Percentiles rank a stretch among this genome's conserved stretches.
phyloP scores from a whole-genome alignment of 345 rosid species.

The Xanthoceras sorbifolium region DNA sequence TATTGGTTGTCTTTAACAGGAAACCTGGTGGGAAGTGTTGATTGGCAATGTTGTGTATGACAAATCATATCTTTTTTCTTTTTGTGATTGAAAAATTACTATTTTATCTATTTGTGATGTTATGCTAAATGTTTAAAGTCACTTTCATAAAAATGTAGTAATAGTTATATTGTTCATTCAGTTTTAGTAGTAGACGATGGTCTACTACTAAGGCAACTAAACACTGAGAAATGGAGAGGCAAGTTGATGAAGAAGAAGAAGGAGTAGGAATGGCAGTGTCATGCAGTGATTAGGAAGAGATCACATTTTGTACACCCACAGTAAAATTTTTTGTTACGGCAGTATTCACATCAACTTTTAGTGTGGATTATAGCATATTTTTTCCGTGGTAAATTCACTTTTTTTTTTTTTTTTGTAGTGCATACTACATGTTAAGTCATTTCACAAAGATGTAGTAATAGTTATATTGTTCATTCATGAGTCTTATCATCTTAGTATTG shows the following conservation, averaged over 20 bases:
- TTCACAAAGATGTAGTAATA: no score
- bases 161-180: no score
- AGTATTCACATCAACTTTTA: no score
- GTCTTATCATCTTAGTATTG: no score
- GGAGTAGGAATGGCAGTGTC: conserved; percentile 31
- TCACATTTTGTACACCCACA: no score
- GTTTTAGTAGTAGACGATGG: no score
- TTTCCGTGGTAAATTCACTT: no score
- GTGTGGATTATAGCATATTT: no score
- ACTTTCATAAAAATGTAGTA: background rate
- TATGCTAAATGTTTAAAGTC: background rate
- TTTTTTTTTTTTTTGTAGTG: no score
- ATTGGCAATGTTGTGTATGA: background rate
- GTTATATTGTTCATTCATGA: no score
- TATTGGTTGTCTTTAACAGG: background rate
- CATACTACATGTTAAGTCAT: no score
- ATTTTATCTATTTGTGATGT: background rate
- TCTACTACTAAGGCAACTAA: conserved; percentile 19
- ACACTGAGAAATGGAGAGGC: conserved; percentile 17
- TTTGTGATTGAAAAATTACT: background rate
- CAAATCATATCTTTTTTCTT: background rate
- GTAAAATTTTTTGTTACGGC: no score
- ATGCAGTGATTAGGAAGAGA: conserved; percentile 16
- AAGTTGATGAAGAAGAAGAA: conserved; percentile 11
- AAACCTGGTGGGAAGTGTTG: background rate